These are phyloP conservation scores for Closterium sp. DNA, from an alignment of 139 green algal species.

Conservation along the genomic window DNA sequence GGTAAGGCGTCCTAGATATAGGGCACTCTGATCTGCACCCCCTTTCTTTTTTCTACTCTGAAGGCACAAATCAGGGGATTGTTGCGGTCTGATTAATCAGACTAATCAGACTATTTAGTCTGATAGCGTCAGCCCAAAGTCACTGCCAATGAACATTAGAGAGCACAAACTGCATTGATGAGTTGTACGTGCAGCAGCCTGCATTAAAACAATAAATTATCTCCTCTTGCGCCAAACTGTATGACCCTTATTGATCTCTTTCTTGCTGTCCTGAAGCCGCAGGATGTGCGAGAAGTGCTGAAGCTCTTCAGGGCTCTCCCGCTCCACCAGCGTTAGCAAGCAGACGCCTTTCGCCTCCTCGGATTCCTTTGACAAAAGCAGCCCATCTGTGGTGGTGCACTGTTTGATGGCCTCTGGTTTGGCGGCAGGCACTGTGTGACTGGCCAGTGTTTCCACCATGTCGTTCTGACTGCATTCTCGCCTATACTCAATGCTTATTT, in stretches of 20 bases:
- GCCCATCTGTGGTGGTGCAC: not conserved
- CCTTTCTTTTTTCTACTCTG: too few species aligned
- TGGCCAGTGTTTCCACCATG: slow-evolving; percentile 34
- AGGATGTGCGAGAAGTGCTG: not conserved
- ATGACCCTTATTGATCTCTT: slow-evolving; percentile 2
- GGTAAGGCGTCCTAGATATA: too few species aligned
- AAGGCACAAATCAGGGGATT: too few species aligned
- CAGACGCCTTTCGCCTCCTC: not conserved
- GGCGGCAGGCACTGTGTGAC: not conserved
- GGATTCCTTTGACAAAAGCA: not conserved
- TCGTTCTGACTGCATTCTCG: slow-evolving; percentile 22
- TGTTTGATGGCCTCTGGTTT: not conserved
- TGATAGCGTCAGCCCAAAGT: too few species aligned
- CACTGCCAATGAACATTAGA: too few species aligned
- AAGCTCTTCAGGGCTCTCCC: not conserved
- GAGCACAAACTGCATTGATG: too few species aligned
- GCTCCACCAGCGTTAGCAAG: not conserved
- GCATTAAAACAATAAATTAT: not conserved
- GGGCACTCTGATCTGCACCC: too few species aligned
- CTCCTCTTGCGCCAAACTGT: not conserved
- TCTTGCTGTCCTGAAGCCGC: slow-evolving; percentile 15
- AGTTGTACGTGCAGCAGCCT: not conserved
- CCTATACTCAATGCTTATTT: slow-evolving; percentile 46
- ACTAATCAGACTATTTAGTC: too few species aligned
- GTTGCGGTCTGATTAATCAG: too few species aligned